Evolutionary conservation across 768 basidiomycete genomes (phyloP).

Genomic region (Tulasnella sp.): DNA sequence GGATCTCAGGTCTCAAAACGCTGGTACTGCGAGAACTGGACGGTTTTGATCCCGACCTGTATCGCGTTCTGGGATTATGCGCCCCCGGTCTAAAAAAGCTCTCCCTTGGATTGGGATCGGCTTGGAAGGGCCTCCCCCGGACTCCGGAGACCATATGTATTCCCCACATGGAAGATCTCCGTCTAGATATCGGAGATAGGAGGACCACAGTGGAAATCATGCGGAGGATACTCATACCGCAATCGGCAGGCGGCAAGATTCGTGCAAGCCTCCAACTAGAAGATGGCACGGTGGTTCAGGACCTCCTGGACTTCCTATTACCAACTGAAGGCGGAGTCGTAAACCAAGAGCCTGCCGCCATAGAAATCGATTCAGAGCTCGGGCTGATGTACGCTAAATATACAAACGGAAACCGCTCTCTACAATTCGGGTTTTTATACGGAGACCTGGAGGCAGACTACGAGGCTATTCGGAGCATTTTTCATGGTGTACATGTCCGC

Average conservation of each 20-base stretch:
- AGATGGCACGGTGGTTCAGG: background rate
- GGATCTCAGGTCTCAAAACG: background rate
- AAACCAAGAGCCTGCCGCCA: background rate
- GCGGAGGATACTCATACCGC: background rate
- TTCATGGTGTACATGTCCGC: background rate
- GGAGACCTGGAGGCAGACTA: background rate
- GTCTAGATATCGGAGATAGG: background rate
- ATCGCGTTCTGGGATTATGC: background rate
- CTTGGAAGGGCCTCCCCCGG: background rate
- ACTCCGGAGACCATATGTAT: background rate
- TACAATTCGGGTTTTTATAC: background rate
- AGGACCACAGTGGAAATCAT: background rate
- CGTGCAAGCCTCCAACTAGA: background rate
- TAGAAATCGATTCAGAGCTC: background rate
- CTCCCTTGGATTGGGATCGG: background rate
- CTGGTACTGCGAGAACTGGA: background rate
- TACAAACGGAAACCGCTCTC: background rate
- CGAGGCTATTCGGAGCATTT: background rate
- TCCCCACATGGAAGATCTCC: background rate
- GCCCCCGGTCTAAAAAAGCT: background rate
- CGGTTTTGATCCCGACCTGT: background rate
- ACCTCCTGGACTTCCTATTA: background rate
- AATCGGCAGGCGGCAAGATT: background rate
- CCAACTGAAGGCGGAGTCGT: background rate
- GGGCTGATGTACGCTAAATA: background rate